Evolutionary conservation across 371 early-diverging fungal genomes (phyloP).

Genomic region (Mortierella polycephala): DNA sequence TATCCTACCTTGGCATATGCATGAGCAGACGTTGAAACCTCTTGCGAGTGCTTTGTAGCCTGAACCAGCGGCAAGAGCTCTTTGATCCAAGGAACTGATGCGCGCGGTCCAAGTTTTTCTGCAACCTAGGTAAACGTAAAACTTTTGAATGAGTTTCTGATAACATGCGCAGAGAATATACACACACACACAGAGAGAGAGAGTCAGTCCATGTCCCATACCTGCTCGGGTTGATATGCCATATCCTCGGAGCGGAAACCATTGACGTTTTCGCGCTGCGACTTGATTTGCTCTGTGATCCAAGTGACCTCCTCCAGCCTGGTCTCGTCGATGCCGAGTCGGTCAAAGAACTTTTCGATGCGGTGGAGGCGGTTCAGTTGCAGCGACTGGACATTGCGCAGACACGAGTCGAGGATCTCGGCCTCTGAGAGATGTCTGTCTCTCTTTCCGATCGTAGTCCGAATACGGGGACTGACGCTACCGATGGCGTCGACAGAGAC

Average conservation of each 20-base stretch:
- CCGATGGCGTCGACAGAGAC: slow-evolving; percentile 46
- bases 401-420: slow-evolving; percentile 49
- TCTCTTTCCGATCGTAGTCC: slow-evolving; percentile 29
- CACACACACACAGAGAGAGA: too few species aligned
- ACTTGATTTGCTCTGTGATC: slow-evolving; percentile 46
- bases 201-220: too few species aligned
- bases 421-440: slow-evolving; percentile 40
- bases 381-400: slow-evolving; percentile 35
- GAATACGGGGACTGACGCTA: slow-evolving; percentile 14
- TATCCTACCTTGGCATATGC: slow-evolving; percentile 23
- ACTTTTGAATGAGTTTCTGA: too few species aligned
- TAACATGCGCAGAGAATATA: not conserved
- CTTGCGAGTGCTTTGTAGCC: slow-evolving; percentile 33
- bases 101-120: slow-evolving; percentile 28
- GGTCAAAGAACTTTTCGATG: slow-evolving; percentile 50
- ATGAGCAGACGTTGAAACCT: slow-evolving; percentile 29
- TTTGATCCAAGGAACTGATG: slow-evolving; percentile 37
- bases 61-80: slow-evolving; percentile 37
- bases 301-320: slow-evolving; percentile 48
- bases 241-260: slow-evolving; percentile 29
- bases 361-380: slow-evolving; percentile 43
- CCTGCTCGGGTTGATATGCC: not conserved
- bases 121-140: slow-evolving; percentile 6
- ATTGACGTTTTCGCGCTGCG: slow-evolving; percentile 13
- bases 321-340: slow-evolving; percentile 44